phyloP scores from a whole-genome alignment of 805 yeast genomes.

The Osmozyma mogii region DNA sequence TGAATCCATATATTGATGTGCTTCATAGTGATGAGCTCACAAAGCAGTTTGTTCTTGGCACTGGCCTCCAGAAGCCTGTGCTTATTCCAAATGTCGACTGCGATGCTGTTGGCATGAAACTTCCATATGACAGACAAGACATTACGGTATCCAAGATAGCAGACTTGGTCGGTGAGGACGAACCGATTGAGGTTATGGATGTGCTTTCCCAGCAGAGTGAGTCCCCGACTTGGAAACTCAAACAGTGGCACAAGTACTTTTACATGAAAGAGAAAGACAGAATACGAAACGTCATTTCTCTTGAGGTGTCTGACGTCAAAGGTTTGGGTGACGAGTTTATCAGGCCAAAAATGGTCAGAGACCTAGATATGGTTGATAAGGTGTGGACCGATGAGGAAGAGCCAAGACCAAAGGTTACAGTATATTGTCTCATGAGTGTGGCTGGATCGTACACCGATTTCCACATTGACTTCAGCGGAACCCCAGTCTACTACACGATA shows the following conservation, averaged over 20 bases:
- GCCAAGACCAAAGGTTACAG: constrained; percentile 53
- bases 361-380: constrained; percentile 59
- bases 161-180: constrained; percentile 52
- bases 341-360: constrained; percentile 61
- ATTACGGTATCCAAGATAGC: constrained; percentile 52
- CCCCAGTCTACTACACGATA: constrained; percentile 83
- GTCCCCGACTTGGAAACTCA: constrained; percentile 59
- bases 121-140: constrained; percentile 36
- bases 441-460: constrained; percentile 77
- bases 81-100: constrained; percentile 27
- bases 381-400: constrained; percentile 43
- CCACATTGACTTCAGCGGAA: constrained; percentile 89
- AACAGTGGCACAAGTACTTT: constrained; percentile 70
- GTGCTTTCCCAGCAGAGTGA: constrained; percentile 69
- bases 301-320: constrained; percentile 61
- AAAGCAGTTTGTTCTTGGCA: constrained; percentile 23
- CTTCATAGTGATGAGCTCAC: constrained; percentile 28
- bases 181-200: constrained; percentile 78
- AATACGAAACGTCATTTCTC: constrained; percentile 70
- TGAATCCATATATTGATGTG: constrained; percentile 16
- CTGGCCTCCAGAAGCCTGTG: constrained; percentile 37
- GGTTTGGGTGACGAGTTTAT: constrained; percentile 38
- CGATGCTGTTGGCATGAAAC: constrained; percentile 35
- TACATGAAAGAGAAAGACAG: constrained; percentile 45
- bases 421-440: constrained; percentile 83